Evolutionary conservation across 148 eudicot species (phyloP).

Genomic region (Rhododendron henanense): DNA sequence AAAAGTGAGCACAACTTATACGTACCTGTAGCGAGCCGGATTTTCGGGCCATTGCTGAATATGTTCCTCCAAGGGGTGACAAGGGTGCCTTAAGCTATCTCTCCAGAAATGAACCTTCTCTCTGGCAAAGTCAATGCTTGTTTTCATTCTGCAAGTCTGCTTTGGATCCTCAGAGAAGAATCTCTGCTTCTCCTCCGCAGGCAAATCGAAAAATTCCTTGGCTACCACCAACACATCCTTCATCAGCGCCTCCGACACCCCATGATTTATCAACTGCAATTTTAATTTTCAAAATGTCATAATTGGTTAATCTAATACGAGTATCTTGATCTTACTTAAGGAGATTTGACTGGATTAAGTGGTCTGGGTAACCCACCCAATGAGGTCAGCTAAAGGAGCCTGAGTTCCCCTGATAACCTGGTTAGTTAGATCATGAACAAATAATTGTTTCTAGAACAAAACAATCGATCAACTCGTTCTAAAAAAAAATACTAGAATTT

Average conservation of each 20-base stretch:
- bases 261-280: conserved; percentile 8
- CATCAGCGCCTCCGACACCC: conserved; percentile 10
- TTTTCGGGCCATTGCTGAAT: not conserved
- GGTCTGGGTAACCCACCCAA: no score
- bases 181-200: not conserved
- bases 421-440: no score
- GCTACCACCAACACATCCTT: not conserved
- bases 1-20: not conserved
- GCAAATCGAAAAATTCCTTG: conserved; percentile 4
- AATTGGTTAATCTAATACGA: not conserved
- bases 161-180: not conserved
- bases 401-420: no score
- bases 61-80: conserved; percentile 4
- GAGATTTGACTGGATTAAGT: no score
- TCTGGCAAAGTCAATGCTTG: not conserved
- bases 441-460: no score
- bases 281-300: not conserved
- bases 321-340: not conserved
- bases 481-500: no score
- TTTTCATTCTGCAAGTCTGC: not conserved
- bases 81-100: not conserved
- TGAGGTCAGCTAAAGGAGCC: no score
- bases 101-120: conserved; percentile 14
- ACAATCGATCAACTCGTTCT: no score
- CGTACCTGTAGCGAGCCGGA: conserved; percentile 12